A percentile compares a stretch with the other conserved stretches of the same genome.
Evolutionary conservation across 768 basidiomycete genomes (phyloP).

Genomic region (Suillus plorans): DNA sequence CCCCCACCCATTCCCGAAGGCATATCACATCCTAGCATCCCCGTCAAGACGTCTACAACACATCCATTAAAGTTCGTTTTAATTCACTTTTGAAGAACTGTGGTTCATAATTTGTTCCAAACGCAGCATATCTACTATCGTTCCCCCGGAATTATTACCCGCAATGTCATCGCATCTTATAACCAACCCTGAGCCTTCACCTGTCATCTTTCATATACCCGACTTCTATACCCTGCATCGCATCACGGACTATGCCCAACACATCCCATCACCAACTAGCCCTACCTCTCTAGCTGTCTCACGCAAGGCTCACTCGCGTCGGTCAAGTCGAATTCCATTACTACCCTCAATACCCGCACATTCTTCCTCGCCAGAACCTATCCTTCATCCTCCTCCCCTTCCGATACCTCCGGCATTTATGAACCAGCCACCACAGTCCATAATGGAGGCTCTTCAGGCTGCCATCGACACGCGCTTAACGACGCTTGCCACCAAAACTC

Average conservation of each 20-base stretch:
- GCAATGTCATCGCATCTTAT: constrained; percentile 39
- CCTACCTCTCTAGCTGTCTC: constrained; percentile 13
- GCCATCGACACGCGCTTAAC: constrained; percentile 20
- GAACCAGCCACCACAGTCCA: constrained; percentile 14
- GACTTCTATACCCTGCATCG: constrained; percentile 32
- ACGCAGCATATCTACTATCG: constrained; percentile 52
- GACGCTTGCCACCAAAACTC: constrained; percentile 3
- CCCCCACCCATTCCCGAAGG: constrained; percentile 8
- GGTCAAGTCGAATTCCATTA: constrained; percentile 34
- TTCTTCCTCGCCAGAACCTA: constrained; percentile 18
- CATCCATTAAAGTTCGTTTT: constrained; percentile 79
- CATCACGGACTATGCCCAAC: constrained; percentile 40
- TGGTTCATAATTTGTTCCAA: background rate
- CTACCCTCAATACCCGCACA: constrained; percentile 25
- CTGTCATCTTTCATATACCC: constrained; percentile 38
- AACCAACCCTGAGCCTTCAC: constrained; percentile 16
- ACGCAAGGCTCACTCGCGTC: constrained; percentile 35
- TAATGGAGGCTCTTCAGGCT: constrained; percentile 23
- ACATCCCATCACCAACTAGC: constrained; percentile 42
- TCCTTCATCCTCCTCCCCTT: constrained; percentile 17
- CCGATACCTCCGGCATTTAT: constrained; percentile 1
- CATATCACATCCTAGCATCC: background rate
- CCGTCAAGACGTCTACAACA: constrained; percentile 69
- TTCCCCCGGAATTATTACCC: constrained; percentile 50
- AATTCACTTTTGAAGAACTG: background rate